Conservation (phyloP, 1,284 basidiomycete genomes). For the Microbotryomycetes sp. region DNA sequence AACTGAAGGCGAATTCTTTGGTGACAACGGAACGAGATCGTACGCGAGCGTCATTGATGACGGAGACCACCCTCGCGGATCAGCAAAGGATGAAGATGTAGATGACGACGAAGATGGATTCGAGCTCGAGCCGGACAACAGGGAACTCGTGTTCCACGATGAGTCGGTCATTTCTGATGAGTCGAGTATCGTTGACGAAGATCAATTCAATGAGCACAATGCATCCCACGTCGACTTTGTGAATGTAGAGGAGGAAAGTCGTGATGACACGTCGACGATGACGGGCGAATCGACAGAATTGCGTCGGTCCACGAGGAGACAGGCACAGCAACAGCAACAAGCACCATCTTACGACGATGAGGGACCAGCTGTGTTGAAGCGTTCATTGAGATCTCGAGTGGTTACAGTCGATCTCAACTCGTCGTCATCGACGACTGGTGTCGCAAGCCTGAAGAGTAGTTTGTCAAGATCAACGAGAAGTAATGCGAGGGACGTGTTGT, state of each 20-base stretch:
- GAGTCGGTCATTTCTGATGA: background rate
- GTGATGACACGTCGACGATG: too few relatives aligned
- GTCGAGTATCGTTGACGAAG: background rate
- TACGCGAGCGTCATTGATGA: background rate
- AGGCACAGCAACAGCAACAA: background rate
- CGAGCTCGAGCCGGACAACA: background rate
- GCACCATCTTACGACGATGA: background rate
- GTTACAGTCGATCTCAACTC: background rate
- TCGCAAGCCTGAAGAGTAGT: background rate
- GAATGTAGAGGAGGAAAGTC: background rate
- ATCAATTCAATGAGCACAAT: background rate
- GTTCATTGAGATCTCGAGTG: background rate
- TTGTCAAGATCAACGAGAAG: background rate
- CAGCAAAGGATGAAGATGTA: background rate
- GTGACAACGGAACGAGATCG: too few relatives aligned
- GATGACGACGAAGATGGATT: background rate
- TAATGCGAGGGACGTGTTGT: background rate
- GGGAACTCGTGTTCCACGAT: background rate
- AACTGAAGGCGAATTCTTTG: too few relatives aligned
- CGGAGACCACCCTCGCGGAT: background rate
- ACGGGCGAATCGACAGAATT: background rate
- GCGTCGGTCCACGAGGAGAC: background rate
- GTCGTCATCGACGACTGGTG: background rate
- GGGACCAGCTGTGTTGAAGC: background rate
- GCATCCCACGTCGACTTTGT: background rate